Conservation (phyloP, 331 rosid species). For the Acacia concinna region DNA sequence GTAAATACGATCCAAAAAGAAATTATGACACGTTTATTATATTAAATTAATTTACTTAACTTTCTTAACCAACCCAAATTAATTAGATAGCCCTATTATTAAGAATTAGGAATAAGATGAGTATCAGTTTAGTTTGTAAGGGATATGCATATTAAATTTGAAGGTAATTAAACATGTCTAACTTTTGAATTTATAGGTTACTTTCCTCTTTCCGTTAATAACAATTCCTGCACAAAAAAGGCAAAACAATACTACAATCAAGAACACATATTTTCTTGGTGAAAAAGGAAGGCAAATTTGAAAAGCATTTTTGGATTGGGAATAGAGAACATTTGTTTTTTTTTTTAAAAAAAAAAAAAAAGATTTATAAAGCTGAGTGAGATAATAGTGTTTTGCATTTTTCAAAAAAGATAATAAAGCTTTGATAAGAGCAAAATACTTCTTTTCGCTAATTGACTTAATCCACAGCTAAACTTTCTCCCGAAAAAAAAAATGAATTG, state of each 20-base stretch:
- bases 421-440: background rate
- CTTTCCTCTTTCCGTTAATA: background rate
- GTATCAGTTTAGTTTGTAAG: background rate
- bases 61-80: too few species aligned
- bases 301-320: background rate
- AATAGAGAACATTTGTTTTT: background rate
- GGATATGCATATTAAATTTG: background rate
- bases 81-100: too few species aligned
- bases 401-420: background rate
- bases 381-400: background rate
- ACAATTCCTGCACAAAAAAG: background rate
- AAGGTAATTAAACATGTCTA: background rate
- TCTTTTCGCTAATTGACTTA: background rate
- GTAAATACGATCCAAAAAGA: too few species aligned
- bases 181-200: background rate
- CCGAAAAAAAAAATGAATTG: background rate
- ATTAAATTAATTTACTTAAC: too few species aligned
- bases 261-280: background rate
- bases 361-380: background rate
- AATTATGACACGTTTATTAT: too few species aligned
- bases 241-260: too few species aligned
- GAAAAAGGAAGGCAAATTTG: background rate
- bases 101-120: background rate
- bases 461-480: background rate
- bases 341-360: background rate